Base-by-base conservation (phyloP, 1,139 yeast species). In the Taphrina pruni region DNA sequence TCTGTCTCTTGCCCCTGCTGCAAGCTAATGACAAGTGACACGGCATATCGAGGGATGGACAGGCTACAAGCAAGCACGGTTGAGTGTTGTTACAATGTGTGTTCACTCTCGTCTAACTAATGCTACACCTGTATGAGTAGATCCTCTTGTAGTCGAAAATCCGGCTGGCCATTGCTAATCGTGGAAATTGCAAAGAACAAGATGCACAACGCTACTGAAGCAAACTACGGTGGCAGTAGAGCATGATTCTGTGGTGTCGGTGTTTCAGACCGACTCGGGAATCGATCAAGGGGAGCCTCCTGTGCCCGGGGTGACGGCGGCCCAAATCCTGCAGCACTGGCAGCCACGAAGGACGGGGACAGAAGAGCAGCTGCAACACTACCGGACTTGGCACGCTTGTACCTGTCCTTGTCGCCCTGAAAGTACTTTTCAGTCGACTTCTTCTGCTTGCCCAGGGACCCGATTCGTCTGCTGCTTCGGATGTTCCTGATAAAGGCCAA, bases 391-490 rank as follows among this genome's bases (percentile, higher is more conserved):
- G 67, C 67, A 8, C 67, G 60, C 67, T 64, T 64, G 61, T 64
- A 57, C 36, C 60, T 46, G 43, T 64, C 67, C 67, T 64, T 64
- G 56, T 64, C 60, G 11, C 67, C 67, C 5, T 46, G 61, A 52
- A 64, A 64, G 61, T 64, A 64, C 35, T 64, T 64, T 12, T 35
- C 48, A 35, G 67, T 64, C 41, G 60, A 32, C 60, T 55, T 54
- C 64, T 56, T 55, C 32, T 62, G 67, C 54, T 52, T 20, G 54
- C 62, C 60, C 35, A 57, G 51, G 4, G 62, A 41, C 17, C 71
- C 71, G 35, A 62, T 60, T n/a, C 69, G 62, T n/a, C 72, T 56
- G 26, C 82, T 82, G 21, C 83, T 83, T 55, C 80, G 78, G 48
- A 81, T 75, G n/a, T 72, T 73, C 72, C 77, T 77, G 69, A 81